Evolutionary conservation across 2,329 filamentous ascomycete species (phyloP), one percentile per base, ranked within the genome.

Genomic region (Cytospora piceicola): DNA sequence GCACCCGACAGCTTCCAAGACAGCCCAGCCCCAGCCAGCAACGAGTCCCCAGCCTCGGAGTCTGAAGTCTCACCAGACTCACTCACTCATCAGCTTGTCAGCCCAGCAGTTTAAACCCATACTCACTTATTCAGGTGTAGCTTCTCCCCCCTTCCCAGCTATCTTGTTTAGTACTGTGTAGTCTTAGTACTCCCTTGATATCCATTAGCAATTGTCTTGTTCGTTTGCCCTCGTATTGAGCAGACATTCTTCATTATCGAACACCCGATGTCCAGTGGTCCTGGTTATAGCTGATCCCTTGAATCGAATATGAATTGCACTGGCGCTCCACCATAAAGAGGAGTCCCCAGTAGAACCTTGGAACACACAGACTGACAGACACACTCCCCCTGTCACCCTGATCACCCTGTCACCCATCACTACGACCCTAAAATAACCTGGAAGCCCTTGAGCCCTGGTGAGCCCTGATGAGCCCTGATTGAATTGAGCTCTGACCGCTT

Each of bases 401-500:
- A 11, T 36, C 12, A 36, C 34, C 34, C 14, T n/a, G 17, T 9
- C 42, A 22, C 42, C 42, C n/a, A n/a, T n/a, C 20, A 46, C 6
- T 11, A 3, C 20, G 3, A 20, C 42, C 46, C 22, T 22, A 49
- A 22, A 49, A 49, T 49, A 49, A 36, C 34, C 34, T 36, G 34
- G 34, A 36, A 49, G n/a, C 46, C n/a, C 27, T 29, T 9, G n/a
- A n/a, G n/a, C n/a, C n/a, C n/a, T n/a, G n/a, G n/a, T n/a, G n/a
- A n/a, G n/a, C n/a, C n/a, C n/a, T n/a, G n/a, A n/a, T 49, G n/a
- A 12, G n/a, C 46, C 46, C 46, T 42, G 39, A 42, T 51, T 52
- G 61, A 54, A 49, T 51, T 46, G 53, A 66, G 58, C 64, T 57
- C 61, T 67, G 42, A 67, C 57, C 61, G 55, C 55, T 29, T 55